Evolutionary conservation across 441 rosid genomes (phyloP), one percentile per base, ranked within the genome.

Genomic region (Gossypium schwendimanii): DNA sequence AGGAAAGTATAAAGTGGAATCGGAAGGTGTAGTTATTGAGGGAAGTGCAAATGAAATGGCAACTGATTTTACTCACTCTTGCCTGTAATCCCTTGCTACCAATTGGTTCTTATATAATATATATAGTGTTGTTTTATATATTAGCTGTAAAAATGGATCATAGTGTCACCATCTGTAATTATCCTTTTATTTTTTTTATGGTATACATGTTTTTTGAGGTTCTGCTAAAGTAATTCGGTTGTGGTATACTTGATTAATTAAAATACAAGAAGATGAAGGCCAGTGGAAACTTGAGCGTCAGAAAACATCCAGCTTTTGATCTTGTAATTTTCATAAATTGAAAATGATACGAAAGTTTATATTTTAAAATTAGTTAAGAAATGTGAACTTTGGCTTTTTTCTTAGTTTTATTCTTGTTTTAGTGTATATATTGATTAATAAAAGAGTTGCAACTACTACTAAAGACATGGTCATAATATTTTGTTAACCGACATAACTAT

Each of bases 1-100:
- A 73, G 60, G 50, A 77, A 69, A 73, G 68, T 2, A n/a, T 79
- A 59, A 65, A 65, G 41, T 52, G 17, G 31, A 20, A 65, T 44
- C 47, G 21, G 54, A 4, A 49, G 47, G 54, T 36, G 67, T 63
- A 18, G 68, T 36, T 39, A n/a, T 31, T 3, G 26, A 20, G 28
- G 39, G 15, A n/a, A 24, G 4, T 23, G 12, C 70, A 66, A 45
- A 47, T 66, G 70, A 20, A 66, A 4, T n/a, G 44, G 23, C 41
- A 21, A 24, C 8, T n/a, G 58, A 12, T 21, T 20, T 63, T 21
- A 41, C 53, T 64, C 24, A 9, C 20, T 31, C 4, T n/a, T 62
- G 67, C 24, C 5, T 36, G 26, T 36, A 39, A 39, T 8, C n/a
- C 8, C 15, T 6, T 39, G 31, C 45, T 63, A 31, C 21, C 65